phyloP scores from a whole-genome alignment of 352 stramenopile genomes.

The Phytophthora tentaculata region DNA sequence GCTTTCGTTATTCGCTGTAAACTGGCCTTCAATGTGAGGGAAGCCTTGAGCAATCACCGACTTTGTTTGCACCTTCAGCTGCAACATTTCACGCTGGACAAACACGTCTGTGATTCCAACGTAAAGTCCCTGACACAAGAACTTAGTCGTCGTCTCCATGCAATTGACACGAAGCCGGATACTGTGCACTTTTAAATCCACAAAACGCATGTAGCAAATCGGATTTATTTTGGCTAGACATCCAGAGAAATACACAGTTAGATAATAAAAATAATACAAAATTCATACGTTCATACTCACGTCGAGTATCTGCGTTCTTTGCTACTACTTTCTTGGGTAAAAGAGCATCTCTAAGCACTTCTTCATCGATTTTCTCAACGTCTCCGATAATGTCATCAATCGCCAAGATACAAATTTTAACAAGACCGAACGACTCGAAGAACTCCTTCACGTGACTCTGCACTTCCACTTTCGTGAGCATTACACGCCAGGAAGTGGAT shows the following conservation, averaged over 20 bases:
- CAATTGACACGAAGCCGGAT: constrained; percentile 45
- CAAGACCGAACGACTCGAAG: constrained; percentile 76
- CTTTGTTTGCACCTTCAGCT: constrained; percentile 43
- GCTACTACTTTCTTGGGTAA: constrained; percentile 12
- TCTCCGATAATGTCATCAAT: constrained; percentile 55
- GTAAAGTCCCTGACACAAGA: constrained; percentile 53
- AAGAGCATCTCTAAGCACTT: constrained; percentile 37
- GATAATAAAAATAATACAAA: not conserved
- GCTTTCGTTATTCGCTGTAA: not conserved
- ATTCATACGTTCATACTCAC: constrained; percentile 12
- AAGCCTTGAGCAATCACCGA: constrained; percentile 18
- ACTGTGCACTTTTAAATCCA: constrained; percentile 53
- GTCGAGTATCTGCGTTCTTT: constrained; percentile 1
- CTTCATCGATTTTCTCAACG: constrained; percentile 46
- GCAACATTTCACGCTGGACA: constrained; percentile 53
- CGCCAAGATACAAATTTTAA: constrained; percentile 69
- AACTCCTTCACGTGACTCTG: constrained; percentile 64
- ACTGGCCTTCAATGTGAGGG: constrained; percentile 5
- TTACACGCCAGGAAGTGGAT: constrained; percentile 42
- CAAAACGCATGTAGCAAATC: constrained; percentile 68
- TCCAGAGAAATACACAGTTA: not conserved
- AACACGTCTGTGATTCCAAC: constrained; percentile 70
- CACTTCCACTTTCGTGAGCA: constrained; percentile 55
- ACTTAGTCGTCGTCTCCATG: constrained; percentile 39
- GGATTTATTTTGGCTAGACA: constrained; percentile 41